A percentile compares a stretch with the other conserved stretches of the same genome.
Conservation (phyloP, 192 early-diverging fungal genomes). For the Gigaspora rosea region DNA sequence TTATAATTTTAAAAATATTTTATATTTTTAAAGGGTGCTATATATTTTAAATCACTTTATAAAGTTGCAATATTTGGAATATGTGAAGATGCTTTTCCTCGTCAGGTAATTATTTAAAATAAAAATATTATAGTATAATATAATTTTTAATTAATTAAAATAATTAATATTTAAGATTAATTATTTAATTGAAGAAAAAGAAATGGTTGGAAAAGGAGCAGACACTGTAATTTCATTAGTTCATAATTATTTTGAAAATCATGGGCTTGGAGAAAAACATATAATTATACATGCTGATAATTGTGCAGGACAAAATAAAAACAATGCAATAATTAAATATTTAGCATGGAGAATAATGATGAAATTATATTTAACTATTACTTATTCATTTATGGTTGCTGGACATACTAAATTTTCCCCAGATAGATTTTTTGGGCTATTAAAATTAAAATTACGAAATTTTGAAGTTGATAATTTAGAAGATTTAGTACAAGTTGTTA, state of each 20-base stretch:
- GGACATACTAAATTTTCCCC: not conserved
- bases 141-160: not conserved
- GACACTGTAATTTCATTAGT: slow-evolving; percentile 7
- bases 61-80: not conserved
- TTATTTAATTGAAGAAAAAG: not conserved
- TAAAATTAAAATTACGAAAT: not conserved
- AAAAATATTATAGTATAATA: not conserved
- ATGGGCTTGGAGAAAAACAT: not conserved
- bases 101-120: not conserved
- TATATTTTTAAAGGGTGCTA: not conserved
- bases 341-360: not conserved
- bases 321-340: not conserved
- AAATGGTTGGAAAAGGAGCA: not conserved
- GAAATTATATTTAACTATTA: not conserved
- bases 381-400: not conserved
- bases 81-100: slow-evolving; percentile 1
- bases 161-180: not conserved
- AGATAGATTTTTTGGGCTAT: not conserved
- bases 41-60: slow-evolving; percentile 13
- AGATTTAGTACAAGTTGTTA: not conserved
- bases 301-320: not conserved
- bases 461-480: slow-evolving; percentile 4
- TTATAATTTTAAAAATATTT: slow-evolving; percentile 3
- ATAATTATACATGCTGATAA: slow-evolving; percentile 1
- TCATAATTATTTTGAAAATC: not conserved